A percentile compares a stretch with the other conserved stretches of the same genome.
Evolutionary conservation across 208 protist genomes (phyloP).

Genomic region (Polymyxa betae): DNA sequence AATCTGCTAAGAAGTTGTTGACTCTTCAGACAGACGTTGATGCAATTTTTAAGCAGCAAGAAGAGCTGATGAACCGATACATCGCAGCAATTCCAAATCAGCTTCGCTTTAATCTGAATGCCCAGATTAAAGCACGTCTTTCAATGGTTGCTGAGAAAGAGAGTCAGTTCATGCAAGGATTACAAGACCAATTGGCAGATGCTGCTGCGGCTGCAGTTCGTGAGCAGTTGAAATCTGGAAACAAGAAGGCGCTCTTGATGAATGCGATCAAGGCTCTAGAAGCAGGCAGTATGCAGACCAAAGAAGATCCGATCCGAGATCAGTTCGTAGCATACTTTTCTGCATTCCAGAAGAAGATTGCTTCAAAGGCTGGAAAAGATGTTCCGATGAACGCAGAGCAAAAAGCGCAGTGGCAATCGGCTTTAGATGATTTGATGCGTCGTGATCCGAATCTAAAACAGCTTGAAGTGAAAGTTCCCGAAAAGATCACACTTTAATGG

Average conservation of each 20-base stretch:
- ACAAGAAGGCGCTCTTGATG: neutral
- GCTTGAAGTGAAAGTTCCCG: neutral
- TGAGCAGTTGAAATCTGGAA: neutral
- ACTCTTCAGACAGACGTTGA: neutral
- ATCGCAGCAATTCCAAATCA: neutral
- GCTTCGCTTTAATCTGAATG: neutral
- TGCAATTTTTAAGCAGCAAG: constrained; percentile 20
- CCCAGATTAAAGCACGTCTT: neutral
- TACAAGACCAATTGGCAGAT: neutral
- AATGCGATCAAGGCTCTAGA: neutral
- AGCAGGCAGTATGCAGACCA: neutral
- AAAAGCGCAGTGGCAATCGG: neutral
- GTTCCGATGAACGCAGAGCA: neutral
- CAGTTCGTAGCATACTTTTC: constrained; percentile 36
- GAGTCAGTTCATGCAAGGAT: neutral
- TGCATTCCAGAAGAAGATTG: neutral
- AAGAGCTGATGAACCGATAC: constrained; percentile 1
- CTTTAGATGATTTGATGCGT: constrained; percentile 6
- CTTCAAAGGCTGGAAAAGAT: neutral
- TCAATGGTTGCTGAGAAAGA: constrained; percentile 33
- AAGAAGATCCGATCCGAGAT: neutral
- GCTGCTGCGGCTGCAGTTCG: neutral
- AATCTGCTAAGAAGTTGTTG: neutral
- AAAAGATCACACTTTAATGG: constrained; percentile 9
- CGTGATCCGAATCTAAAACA: neutral